Base-by-base conservation (phyloP, 192 early-diverging fungal species). In the Phycomyces blakesleeanus region DNA sequence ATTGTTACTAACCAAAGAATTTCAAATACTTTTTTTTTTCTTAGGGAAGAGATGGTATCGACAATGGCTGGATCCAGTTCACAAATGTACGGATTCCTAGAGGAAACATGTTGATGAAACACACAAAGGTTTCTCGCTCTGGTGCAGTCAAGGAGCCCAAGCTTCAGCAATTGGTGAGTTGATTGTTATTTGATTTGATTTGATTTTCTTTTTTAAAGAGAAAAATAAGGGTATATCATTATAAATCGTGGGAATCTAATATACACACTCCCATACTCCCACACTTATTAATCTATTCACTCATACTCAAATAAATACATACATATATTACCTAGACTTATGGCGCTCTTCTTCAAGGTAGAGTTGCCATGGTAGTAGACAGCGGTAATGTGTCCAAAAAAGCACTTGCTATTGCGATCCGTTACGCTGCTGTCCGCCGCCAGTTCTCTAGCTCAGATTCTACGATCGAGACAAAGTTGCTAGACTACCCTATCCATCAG, bases 401-500 rank as follows among this genome's bases (percentile, higher is more conserved):
- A 75, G 93, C 93, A 21, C 73, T 95, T 53, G 91, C 92, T 25
- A 91, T 96, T 63, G 94, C 94, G 18, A 85, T 89, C 22, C 91
- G 94, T 57, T 96, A 96, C 63, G 92, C 90, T 63, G 90, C 90
- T 57, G 86, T 96, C 51, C 89, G 94, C 68, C 87, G 94, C 42
- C 94, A 96, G 76, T 96, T 96, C 67, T 76, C 76, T 25, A 82
- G 59, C n/a, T 73, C 78, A 34, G 73, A 82, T 11, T 81, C 80
- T 21, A 76, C 86, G 14, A 75, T 78, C 34, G 94, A 96, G 74
- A 94, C 89, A 56, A 94, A 93, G 75, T 78, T 96, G 60, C 77
- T 96, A 49, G 94, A 96, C 76, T 96, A 96, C 68, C 87, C 88
- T 41, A 92, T 96, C 55, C 94, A 96, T 77, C 94, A 96, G 73